Evolutionary conservation across 1,284 basidiomycete species (phyloP).

Genomic region (Mycena citricolor): DNA sequence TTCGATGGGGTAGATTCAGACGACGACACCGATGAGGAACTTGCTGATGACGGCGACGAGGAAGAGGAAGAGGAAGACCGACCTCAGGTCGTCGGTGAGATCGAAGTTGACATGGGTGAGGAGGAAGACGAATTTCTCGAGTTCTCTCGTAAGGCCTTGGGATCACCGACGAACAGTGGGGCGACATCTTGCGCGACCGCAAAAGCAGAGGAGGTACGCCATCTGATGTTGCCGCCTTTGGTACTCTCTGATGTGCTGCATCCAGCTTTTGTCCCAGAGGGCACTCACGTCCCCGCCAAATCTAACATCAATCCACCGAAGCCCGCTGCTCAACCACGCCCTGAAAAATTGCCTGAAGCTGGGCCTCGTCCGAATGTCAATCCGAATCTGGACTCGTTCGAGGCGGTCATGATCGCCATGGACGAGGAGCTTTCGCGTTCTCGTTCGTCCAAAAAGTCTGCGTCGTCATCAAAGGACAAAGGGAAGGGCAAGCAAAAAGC

Average conservation of each 20-base stretch:
- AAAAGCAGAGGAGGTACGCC: slow-evolving; percentile 71
- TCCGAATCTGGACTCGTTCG: slow-evolving; percentile 84
- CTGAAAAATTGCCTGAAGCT: slow-evolving; percentile 29
- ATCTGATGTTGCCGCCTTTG: slow-evolving; percentile 53
- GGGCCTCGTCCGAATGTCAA: slow-evolving; percentile 48
- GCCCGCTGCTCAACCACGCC: slow-evolving; percentile 9
- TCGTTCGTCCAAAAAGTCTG: slow-evolving; percentile 29
- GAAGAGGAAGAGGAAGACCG: slow-evolving; percentile 69
- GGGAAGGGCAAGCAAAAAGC: slow-evolving; percentile 39
- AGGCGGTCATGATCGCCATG: slow-evolving; percentile 93
- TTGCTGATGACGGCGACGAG: slow-evolving; percentile 47
- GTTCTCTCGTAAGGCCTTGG: slow-evolving; percentile 90
- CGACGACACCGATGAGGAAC: slow-evolving; percentile 72
- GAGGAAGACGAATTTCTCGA: slow-evolving; percentile 92
- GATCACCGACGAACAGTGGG: slow-evolving; percentile 82
- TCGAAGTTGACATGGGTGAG: slow-evolving; percentile 85
- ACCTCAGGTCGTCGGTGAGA: slow-evolving; percentile 76
- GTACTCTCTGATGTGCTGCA: slow-evolving; percentile 48
- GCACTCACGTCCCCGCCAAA: not conserved
- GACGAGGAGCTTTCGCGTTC: slow-evolving; percentile 72
- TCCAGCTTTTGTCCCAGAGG: slow-evolving; percentile 9
- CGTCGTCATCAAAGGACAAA: slow-evolving; percentile 27
- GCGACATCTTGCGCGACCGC: slow-evolving; percentile 75
- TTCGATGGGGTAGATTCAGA: slow-evolving; percentile 87
- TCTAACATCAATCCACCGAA: slow-evolving; percentile 2